Conservation (phyloP, 176 grass and related monocot species). For the Puccinellia tenuiflora region DNA sequence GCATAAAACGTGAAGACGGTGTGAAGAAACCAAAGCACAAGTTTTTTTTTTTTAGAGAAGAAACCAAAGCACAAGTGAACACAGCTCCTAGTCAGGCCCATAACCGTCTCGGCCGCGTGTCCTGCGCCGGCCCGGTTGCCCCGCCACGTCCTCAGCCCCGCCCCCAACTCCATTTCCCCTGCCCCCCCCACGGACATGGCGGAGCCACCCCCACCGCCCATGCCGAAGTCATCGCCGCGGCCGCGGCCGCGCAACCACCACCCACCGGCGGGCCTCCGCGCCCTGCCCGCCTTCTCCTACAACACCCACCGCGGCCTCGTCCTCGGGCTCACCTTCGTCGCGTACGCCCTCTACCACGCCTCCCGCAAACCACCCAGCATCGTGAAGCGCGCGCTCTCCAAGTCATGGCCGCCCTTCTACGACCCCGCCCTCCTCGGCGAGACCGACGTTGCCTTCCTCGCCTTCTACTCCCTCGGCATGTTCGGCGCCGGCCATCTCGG, state of each 20-base stretch:
- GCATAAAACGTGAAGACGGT: too few species aligned
- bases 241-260: slow-evolving; percentile 5
- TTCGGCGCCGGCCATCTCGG: slow-evolving; percentile 59
- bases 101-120: slow-evolving; percentile 23
- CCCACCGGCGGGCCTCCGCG: slow-evolving; percentile 30
- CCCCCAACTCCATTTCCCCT: background rate
- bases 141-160: slow-evolving; percentile 25
- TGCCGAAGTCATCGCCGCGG: slow-evolving; percentile 14
- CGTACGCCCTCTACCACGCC: slow-evolving; percentile 68
- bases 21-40: background rate
- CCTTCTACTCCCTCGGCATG: slow-evolving; percentile 68
- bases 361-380: slow-evolving; percentile 69
- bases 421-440: slow-evolving; percentile 56
- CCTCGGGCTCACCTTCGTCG: slow-evolving; percentile 61
- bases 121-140: background rate
- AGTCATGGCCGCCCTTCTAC: slow-evolving; percentile 30
- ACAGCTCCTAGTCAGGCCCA: background rate
- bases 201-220: slow-evolving; percentile 20
- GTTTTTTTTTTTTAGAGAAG: too few species aligned
- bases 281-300: slow-evolving; percentile 31
- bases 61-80: background rate
- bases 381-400: slow-evolving; percentile 56
- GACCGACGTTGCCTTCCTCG: slow-evolving; percentile 64
- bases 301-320: slow-evolving; percentile 53
- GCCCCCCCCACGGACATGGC: background rate